Base-by-base conservation (phyloP, 1,284 basidiomycete species). In the Xerocomus minutiporus region DNA sequence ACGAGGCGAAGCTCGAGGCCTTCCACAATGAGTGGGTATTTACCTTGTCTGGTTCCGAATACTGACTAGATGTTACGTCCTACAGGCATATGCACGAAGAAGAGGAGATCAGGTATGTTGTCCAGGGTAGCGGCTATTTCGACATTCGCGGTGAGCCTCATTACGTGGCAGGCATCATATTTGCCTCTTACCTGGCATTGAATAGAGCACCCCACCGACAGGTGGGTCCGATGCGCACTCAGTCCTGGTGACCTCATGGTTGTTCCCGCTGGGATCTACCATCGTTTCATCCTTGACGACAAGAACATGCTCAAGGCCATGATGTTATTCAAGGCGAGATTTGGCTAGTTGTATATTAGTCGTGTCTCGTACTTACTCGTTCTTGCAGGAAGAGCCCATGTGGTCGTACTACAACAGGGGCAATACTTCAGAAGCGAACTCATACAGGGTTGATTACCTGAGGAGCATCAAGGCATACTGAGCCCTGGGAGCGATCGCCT, bases 31-130 rank as follows among this genome's bases (percentile, higher is more conserved):
- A 45, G 44, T 45, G 4, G 5, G 44, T 34, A n/a, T 15, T n/a
- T 12, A 42, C n/a, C 12, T 13, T 1, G 6, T 8, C 20, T 23
- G 11, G 8, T 4, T 12, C 3, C 20, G 15, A 13, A 43, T 17
- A 43, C 26, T 29, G 8, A 43, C 9, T 7, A 23, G 25, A 41
- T 26, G 12, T 41, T 15, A 15, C 15, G 15, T 29, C 11, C 15
- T 26, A 54, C 52, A 91, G 88, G 64, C 91, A 93, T 62, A 78
- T 94, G 73, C 92, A 94, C 61, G 91, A 94, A 69, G 92, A 94
- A 61, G 91, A 94, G 67, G 92, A 94, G 71, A 93, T 93, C 61
- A 78, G 92, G 15, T 96, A 89, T 66, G 84, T 94, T 59, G 75
- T 90, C 39, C 77, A 79, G 1, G 93, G 92, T 6, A 83, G 81